Conservation (phyloP, 108 stramenopile species). For the Epithemia pelagica region DNA sequence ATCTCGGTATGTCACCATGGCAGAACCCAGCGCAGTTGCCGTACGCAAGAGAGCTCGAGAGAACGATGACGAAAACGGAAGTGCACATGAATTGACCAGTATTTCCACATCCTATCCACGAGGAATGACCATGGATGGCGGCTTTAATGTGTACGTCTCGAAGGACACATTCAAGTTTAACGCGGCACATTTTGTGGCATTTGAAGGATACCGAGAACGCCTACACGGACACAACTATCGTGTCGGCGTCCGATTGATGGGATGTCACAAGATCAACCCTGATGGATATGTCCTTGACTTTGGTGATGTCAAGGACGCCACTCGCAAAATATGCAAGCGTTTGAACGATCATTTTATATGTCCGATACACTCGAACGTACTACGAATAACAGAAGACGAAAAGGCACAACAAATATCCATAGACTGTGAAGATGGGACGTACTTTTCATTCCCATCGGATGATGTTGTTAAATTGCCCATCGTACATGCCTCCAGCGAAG, state of each 20-base stretch:
- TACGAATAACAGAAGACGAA: slow-evolving; percentile 52
- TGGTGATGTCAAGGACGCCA: slow-evolving; percentile 83
- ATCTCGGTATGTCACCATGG: no score
- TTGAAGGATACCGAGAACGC: slow-evolving; percentile 86
- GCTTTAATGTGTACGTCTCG: slow-evolving; percentile 67
- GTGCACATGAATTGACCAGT: no score
- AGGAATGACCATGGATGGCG: not conserved
- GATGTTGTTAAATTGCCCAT: slow-evolving; percentile 91
- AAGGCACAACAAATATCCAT: slow-evolving; percentile 33
- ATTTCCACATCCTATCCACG: no score
- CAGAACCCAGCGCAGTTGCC: no score
- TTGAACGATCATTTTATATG: slow-evolving; percentile 92
- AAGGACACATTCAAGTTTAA: slow-evolving; percentile 97
- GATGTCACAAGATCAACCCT: slow-evolving; percentile 41
- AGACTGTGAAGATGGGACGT: slow-evolving; percentile 80
- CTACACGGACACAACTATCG: slow-evolving; percentile 94
- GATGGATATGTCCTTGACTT: slow-evolving; percentile 95
- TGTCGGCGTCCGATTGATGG: slow-evolving; percentile 67
- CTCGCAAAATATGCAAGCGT: slow-evolving; percentile 72
- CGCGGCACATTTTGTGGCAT: slow-evolving; percentile 95
- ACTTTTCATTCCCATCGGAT: slow-evolving; percentile 65
- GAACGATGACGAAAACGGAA: no score
- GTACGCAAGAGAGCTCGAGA: no score
- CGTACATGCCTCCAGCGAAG: slow-evolving; percentile 92
- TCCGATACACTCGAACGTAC: slow-evolving; percentile 78